phyloP scores from a whole-genome alignment of 2,329 filamentous ascomycete species.

The Penicillium sp. region DNA sequence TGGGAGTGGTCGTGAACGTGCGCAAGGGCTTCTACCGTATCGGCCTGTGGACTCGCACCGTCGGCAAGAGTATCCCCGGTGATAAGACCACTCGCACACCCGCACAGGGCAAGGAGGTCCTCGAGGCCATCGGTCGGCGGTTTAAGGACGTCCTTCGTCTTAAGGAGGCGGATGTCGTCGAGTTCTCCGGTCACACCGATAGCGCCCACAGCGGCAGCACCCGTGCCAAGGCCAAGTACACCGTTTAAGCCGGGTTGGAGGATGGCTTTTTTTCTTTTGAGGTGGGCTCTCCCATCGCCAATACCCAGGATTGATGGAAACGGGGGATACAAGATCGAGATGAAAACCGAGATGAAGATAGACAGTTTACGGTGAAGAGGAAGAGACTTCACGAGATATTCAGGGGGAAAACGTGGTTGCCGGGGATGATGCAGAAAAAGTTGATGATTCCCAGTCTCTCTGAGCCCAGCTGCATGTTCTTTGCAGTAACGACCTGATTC shows the following conservation, averaged over 20 bases:
- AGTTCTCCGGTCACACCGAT: constrained; percentile 97
- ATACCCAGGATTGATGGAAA: constrained; percentile 13
- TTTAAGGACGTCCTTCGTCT: constrained; percentile 94
- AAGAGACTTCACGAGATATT: neutral
- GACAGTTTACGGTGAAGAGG: constrained; percentile 11
- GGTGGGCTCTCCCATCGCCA: neutral
- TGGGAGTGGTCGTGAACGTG: constrained; percentile 99
- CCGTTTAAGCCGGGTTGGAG: constrained; percentile 60
- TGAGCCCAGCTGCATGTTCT: constrained; percentile 22
- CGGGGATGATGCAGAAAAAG: constrained; percentile 10
- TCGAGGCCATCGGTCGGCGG: constrained; percentile 79
- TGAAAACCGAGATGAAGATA: neutral
- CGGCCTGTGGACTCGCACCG: constrained; percentile 94
- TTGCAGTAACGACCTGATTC: constrained; percentile 32
- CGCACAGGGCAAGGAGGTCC: constrained; percentile 82
- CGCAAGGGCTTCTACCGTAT: constrained; percentile 98
- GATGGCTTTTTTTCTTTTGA: neutral
- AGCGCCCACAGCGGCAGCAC: constrained; percentile 91
- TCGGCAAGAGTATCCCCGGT: constrained; percentile 77
- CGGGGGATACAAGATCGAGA: neutral
- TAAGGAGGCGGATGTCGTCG: constrained; percentile 73
- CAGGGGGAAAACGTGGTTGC: neutral
- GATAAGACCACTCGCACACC: constrained; percentile 72
- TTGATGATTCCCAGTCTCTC: constrained; percentile 21
- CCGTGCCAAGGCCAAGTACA: constrained; percentile 91